Evolutionary conservation across 139 green algal species (phyloP).

Genomic region (Asterochloris sp.): DNA sequence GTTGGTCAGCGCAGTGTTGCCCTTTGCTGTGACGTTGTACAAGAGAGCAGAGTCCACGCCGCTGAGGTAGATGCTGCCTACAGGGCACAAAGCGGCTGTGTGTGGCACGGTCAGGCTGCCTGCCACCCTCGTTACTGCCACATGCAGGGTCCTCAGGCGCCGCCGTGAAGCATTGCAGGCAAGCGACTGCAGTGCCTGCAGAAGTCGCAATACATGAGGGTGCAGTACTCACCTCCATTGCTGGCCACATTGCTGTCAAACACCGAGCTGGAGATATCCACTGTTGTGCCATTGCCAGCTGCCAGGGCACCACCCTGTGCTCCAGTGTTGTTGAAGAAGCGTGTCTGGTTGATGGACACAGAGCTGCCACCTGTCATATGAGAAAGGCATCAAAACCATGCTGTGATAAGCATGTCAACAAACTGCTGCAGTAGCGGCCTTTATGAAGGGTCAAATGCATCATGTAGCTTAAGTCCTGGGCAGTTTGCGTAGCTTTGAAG

Average conservation of each 20-base stretch:
- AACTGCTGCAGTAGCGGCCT: not conserved
- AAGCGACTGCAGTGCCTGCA: too few species aligned
- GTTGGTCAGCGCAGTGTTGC: slow-evolving; percentile 9
- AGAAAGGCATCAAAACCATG: not conserved
- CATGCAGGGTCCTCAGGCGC: too few species aligned
- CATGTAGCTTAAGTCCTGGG: not conserved
- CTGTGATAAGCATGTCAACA: not conserved
- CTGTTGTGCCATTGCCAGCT: not conserved
- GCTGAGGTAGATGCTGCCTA: not conserved
- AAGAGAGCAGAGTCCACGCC: not conserved
- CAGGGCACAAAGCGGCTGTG: not conserved
- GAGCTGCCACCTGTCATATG: not conserved
- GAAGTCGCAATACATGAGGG: too few species aligned
- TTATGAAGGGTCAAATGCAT: not conserved
- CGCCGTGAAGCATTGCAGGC: too few species aligned
- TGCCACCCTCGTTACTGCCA: too few species aligned
- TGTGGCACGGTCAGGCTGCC: too few species aligned
- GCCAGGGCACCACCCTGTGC: slow-evolving; percentile 6
- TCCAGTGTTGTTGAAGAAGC: not conserved
- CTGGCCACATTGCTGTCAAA: slow-evolving; percentile 1
- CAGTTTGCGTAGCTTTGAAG: not conserved
- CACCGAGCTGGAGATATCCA: not conserved
- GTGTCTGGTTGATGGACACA: slow-evolving; percentile 12
- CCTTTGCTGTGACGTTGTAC: slow-evolving; percentile 3
- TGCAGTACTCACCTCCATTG: not conserved